phyloP scores from a whole-genome alignment of 495 filamentous ascomycete species.

The Lophiotrema nucula region DNA sequence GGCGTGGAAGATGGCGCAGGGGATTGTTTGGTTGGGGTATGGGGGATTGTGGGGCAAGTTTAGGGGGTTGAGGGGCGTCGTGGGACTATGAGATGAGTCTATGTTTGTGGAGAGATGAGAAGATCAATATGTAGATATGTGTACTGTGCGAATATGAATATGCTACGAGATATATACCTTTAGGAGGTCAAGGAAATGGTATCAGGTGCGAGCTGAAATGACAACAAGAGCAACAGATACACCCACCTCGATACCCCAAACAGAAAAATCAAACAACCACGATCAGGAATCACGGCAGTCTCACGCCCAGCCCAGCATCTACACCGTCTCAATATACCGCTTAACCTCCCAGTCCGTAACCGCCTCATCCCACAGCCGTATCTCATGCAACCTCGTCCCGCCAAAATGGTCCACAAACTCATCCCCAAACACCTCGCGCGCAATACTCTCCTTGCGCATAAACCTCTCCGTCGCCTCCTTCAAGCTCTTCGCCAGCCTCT shows the following conservation, averaged over 20 bases:
- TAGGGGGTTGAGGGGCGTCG: conserved; percentile 47
- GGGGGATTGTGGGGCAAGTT: conserved; percentile 50
- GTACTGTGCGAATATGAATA: too few species aligned
- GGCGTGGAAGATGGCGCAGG: conserved; percentile 60
- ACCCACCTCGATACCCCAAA: too few species aligned
- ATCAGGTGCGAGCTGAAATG: too few species aligned
- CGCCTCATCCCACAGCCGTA: conserved; percentile 88
- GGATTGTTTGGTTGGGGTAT: conserved; percentile 64
- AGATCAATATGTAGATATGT: not conserved
- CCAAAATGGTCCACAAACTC: conserved; percentile 95
- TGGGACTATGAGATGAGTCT: too few species aligned
- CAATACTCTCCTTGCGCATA: conserved; percentile 70
- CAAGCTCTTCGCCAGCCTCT: conserved; percentile 74
- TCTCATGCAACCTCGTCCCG: conserved; percentile 89
- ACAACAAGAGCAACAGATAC: too few species aligned
- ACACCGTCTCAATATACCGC: conserved; percentile 74
- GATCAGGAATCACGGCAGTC: too few species aligned
- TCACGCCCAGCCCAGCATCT: too few species aligned
- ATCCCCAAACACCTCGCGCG: conserved; percentile 87
- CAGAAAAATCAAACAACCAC: too few species aligned
- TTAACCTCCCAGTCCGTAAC: conserved; percentile 85
- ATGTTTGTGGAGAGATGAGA: not conserved
- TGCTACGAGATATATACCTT: too few species aligned
- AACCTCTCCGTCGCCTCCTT: conserved; percentile 80
- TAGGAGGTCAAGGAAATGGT: too few species aligned